A percentile compares a stretch with the other conserved stretches of the same genome.
Conservation (phyloP, 2,329 filamentous ascomycete species). For the Botrytis cinerea region DNA sequence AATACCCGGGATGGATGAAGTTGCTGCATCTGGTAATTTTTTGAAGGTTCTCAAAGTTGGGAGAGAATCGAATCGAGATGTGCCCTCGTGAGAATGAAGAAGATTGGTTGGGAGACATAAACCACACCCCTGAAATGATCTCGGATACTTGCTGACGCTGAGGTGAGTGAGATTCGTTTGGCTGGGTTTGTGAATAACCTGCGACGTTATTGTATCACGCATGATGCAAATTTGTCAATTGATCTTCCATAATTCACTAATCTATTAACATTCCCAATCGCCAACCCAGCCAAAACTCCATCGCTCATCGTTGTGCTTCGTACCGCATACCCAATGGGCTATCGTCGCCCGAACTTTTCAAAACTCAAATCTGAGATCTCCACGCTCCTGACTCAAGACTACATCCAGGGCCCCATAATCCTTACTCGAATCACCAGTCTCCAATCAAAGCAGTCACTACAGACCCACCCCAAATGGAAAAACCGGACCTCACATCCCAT, state of each 20-base stretch:
- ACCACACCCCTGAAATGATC: constrained; percentile 1
- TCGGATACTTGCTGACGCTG: constrained; percentile 4
- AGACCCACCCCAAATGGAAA: neutral
- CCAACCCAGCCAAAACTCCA: neutral
- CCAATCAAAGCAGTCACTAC: neutral
- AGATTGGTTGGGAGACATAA: neutral
- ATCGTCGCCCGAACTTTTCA: neutral
- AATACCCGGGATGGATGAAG: neutral
- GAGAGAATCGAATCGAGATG: neutral
- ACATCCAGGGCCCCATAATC: neutral
- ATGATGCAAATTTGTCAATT: neutral
- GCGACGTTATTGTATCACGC: neutral
- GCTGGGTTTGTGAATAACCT: neutral
- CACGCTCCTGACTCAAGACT: neutral
- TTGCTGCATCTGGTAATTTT: constrained; percentile 7
- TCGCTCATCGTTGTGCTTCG: neutral
- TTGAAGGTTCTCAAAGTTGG: neutral
- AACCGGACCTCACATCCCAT: neutral
- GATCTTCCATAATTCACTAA: neutral
- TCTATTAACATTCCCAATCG: neutral
- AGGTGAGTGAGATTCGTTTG: neutral
- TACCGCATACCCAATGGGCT: neutral
- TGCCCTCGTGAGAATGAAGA: neutral
- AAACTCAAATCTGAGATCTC: neutral
- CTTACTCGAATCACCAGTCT: neutral